Conservation (phyloP, 2,329 filamentous ascomycete genomes). For the Microdochium trichocladiopsis region DNA sequence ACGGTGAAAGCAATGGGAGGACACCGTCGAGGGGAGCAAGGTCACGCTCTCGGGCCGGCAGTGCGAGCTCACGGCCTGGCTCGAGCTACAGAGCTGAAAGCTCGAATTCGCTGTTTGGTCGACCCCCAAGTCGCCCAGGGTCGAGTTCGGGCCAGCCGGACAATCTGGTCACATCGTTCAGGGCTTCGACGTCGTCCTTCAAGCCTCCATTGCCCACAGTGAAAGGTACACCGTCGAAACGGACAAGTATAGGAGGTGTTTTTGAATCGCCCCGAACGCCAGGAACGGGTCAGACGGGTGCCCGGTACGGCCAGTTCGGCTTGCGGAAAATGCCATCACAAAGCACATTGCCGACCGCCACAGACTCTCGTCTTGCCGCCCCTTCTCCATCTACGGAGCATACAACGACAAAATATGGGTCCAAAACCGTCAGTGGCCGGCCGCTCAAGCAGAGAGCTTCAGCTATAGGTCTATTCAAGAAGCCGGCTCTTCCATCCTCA, state of each 20-base stretch:
- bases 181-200: slow-evolving; percentile 35
- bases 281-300: slow-evolving; percentile 7
- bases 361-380: slow-evolving; percentile 25
- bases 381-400: slow-evolving; percentile 26
- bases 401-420: slow-evolving; percentile 29
- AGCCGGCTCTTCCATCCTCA: slow-evolving; percentile 41
- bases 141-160: slow-evolving; percentile 45
- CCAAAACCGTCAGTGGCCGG: slow-evolving; percentile 38
- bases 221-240: slow-evolving; percentile 34
- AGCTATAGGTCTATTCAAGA: slow-evolving; percentile 45
- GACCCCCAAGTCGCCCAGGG: slow-evolving; percentile 45
- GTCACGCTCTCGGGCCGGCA: slow-evolving; percentile 18
- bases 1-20: slow-evolving; percentile 50
- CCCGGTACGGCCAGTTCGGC: slow-evolving; percentile 13
- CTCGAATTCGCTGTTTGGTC: slow-evolving; percentile 43
- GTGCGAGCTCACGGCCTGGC: slow-evolving; percentile 39
- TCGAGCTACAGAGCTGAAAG: slow-evolving; percentile 57
- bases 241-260: slow-evolving; percentile 23
- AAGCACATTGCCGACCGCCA: slow-evolving; percentile 19
- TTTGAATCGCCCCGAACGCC: slow-evolving; percentile 24
- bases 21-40: slow-evolving; percentile 36
- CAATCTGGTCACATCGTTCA: slow-evolving; percentile 28
- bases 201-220: slow-evolving; percentile 34
- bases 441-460: slow-evolving; percentile 45
- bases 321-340: slow-evolving; percentile 24